Evolutionary conservation across 2,329 filamentous ascomycete species (phyloP), one percentile per base, ranked within the genome.

Genomic region (Fusarium poae): DNA sequence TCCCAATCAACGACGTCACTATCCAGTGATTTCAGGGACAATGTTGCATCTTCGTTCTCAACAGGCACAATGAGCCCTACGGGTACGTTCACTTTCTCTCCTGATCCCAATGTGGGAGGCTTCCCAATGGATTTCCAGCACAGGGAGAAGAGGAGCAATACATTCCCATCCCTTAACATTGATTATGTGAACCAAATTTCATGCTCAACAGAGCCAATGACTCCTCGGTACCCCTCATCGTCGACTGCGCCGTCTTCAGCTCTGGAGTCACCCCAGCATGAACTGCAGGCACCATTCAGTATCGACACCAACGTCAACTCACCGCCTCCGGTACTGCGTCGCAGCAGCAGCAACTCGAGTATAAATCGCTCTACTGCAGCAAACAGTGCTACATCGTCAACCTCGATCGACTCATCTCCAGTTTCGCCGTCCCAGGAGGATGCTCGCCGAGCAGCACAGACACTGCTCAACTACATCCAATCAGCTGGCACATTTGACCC

Each of bases 351-450:
- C 60, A 78, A 75, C 57, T 77, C 78, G 44, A 78, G 77, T 45
- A 79, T 83, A 30, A 75, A 74, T 11, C 67, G 68, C 6, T 72
- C 68, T 8, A 61, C 73, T 23, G 52, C 53, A 20, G 62, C 68
- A 11, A 62, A 50, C 23, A 73, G 57, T 43, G 67, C 62, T 18
- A 63, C 66, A 11, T 65, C 71, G 21, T 71, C 72, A 23, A 72
- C 73, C 5, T 65, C 75, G 3, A 82, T 88, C 37, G 82, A 87
- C 64, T 85, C 86, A 40, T 85, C 88, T 50, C 85, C 90, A 2
- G 86, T 80, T 29, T 91, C 91, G 3, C 92, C 91, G 0, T 93
- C 91, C 0, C 92, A 94, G 71, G 94, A 97, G 72, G 94, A 98
- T 77, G 94, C 94, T 6, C 87, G 92, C 39, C 86, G 89, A 52